phyloP scores from a whole-genome alignment of 176 grass and related monocot genomes.

The Carex cristatella region DNA sequence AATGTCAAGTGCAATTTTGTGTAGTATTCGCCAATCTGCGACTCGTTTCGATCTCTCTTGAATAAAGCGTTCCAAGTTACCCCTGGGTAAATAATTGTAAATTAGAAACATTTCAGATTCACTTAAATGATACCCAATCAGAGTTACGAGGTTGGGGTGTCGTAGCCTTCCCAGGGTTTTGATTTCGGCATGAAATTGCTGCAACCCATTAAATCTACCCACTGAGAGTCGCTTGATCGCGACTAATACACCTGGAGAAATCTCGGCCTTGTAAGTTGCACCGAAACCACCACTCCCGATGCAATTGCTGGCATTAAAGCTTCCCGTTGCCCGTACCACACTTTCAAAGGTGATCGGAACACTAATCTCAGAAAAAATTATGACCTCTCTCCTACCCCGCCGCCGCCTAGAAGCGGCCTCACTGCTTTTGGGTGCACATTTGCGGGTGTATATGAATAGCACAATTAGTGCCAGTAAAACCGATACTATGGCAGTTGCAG shows the following conservation, averaged over 20 bases:
- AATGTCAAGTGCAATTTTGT: slow-evolving; percentile 91
- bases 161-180: slow-evolving; percentile 87
- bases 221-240: slow-evolving; percentile 94
- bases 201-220: slow-evolving; percentile 71
- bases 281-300: slow-evolving; percentile 96
- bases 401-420: slow-evolving; percentile 54
- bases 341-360: slow-evolving; percentile 71
- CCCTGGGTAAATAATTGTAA: slow-evolving; percentile 89
- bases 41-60: slow-evolving; percentile 81
- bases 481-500: slow-evolving; percentile 83
- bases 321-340: slow-evolving; percentile 78
- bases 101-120: slow-evolving; percentile 98
- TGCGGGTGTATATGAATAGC: slow-evolving; percentile 92
- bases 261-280: slow-evolving; percentile 96
- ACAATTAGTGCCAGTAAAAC: slow-evolving; percentile 85
- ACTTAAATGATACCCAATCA: slow-evolving; percentile 90
- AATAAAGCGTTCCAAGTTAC: slow-evolving; percentile 94
- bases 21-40: slow-evolving; percentile 80
- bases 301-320: slow-evolving; percentile 94
- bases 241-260: slow-evolving; percentile 83
- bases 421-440: slow-evolving; percentile 54
- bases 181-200: slow-evolving; percentile 95
- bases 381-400: slow-evolving; percentile 67
- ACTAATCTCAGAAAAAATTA: slow-evolving; percentile 64
- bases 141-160: slow-evolving; percentile 87